A percentile compares a stretch with the other conserved stretches of the same genome.
phyloP scores from a whole-genome alignment of 495 filamentous ascomycete genomes.

The Annulohypoxylon maeteangense region DNA sequence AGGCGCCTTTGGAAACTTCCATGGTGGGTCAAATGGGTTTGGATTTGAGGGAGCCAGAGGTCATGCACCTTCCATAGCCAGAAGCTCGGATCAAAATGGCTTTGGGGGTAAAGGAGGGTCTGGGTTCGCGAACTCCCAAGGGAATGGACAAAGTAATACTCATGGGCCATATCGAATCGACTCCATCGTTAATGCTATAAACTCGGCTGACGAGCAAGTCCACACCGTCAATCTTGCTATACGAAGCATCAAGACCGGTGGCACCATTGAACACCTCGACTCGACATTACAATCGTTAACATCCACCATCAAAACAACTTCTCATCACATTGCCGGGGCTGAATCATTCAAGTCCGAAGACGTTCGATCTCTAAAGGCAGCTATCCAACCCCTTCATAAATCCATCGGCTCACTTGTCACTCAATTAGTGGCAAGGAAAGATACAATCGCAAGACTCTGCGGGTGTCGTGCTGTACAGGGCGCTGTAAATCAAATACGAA shows the following conservation, averaged over 20 bases:
- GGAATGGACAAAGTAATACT: slow-evolving; percentile 14
- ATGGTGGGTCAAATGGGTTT: slow-evolving; percentile 19
- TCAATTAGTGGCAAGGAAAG: slow-evolving; percentile 26
- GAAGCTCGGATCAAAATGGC: slow-evolving; percentile 10
- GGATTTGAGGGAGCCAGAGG: neutral
- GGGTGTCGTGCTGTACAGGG: slow-evolving; percentile 33
- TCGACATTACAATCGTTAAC: slow-evolving; percentile 30
- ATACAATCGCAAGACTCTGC: slow-evolving; percentile 26
- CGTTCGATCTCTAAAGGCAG: slow-evolving; percentile 24
- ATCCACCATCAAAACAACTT: slow-evolving; percentile 20
- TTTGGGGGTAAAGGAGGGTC: neutral
- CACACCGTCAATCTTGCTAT: slow-evolving; percentile 28
- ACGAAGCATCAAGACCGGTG: slow-evolving; percentile 21
- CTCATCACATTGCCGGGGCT: slow-evolving; percentile 7
- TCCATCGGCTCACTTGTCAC: slow-evolving; percentile 38
- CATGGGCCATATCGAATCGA: slow-evolving; percentile 19
- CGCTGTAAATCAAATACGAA: slow-evolving; percentile 29
- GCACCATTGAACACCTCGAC: slow-evolving; percentile 30
- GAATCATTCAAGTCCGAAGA: slow-evolving; percentile 16
- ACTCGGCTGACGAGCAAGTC: slow-evolving; percentile 28
- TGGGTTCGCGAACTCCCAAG: neutral
- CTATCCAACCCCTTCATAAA: slow-evolving; percentile 28
- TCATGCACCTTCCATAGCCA: neutral
- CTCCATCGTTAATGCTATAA: slow-evolving; percentile 31
- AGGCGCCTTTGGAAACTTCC: slow-evolving; percentile 10